Base-by-base conservation (phyloP, 2,329 filamentous ascomycete species). In the Fusarium avenaceum region DNA sequence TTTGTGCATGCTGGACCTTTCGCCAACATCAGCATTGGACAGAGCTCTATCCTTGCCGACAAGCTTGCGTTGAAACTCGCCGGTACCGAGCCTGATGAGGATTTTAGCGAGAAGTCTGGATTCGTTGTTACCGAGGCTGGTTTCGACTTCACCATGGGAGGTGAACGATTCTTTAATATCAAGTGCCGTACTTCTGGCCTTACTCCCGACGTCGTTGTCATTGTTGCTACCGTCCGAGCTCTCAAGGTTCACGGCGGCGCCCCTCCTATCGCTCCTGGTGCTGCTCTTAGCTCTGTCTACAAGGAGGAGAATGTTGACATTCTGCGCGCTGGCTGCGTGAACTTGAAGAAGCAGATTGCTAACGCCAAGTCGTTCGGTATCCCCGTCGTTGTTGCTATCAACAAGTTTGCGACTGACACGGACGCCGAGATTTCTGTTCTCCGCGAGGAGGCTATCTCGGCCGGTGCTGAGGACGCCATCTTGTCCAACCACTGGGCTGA, bases 151-250 rank as follows among this genome's bases (percentile, higher is more conserved):
- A 98, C 96, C 75, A 99, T 99, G 96, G 96, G 96, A 69, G 96
- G 96, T 67, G 96, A 99, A 86, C 92, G 96, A 52, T 99, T 99
- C 87, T 98, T 99, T 89, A 98, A 99, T 85, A 98, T 99, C 86
- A 99, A 99, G 86, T 98, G 96, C 83, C 92, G 96, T 63, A 92
- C 94, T 11, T 97, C 95, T 7, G 95, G 95, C 24, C 90, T 99
- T 45, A 89, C 93, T 4, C 96, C 96, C 3, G 96, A 99, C 76
- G 93, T 94, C 2, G 94, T 97, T 8, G 93, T 99, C 44, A 90
- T 99, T 61, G 96, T 99, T 38, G 95, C 96, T 24, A 99, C 96
- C 4, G 92, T 99, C 45, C 91, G 96, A 72, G 96, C 96, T 8
- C 86, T 99, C 69, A 99, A 99, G 86, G 94, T 97, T 6, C 96